Base-by-base conservation (phyloP, 139 green algal genomes). In the Chlamydomonas incerta region DNA sequence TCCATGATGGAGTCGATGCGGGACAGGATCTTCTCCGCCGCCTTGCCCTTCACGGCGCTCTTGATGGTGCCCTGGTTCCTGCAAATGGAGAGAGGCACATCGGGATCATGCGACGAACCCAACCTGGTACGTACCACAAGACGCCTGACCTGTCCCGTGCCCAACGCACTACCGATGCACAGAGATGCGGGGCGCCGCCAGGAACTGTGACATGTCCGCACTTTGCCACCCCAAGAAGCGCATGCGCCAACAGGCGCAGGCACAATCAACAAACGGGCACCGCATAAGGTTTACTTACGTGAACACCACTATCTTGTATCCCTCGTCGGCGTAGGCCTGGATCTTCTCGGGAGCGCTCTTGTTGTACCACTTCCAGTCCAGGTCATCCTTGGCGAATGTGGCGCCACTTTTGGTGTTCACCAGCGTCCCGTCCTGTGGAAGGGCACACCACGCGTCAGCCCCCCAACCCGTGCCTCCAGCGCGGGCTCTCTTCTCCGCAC, bases 41-140 rank as follows among this genome's bases (percentile, higher is more conserved):
- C 69, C 57, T 92, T 91, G 10, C 95, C 95, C 8, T 84, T 70
- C 28, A 98, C 63, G 1, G 89, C 92, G 2, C 57, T 85, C 83
- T 94, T 94, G 66, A 98, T 93, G 63, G 74, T 63, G 29, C 80
- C 87, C 88, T 98, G 95, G 90, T 98, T 98, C 74, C 93, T 96
- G 90, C 90, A 87, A 2, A 41, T 0, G 41, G 29, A 29, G n/a
- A 35, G 5, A 69, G 20, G 15, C 6, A 66, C 58, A 28, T 14
- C 23, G 20, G 20, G 23, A 18, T n/a, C n/a, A n/a, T n/a, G n/a
- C n/a, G n/a, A n/a, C n/a, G n/a, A n/a, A n/a, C n/a, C n/a, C n/a
- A n/a, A n/a, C n/a, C n/a, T n/a, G n/a, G n/a, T n/a, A n/a, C n/a
- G n/a, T n/a, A n/a, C n/a, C n/a, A n/a, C n/a, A n/a, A n/a, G n/a